Percentiles rank a stretch among this genome's conserved stretches.
Evolutionary conservation across 768 basidiomycete species (phyloP).

Genomic region (Punctularia strigosozonata): DNA sequence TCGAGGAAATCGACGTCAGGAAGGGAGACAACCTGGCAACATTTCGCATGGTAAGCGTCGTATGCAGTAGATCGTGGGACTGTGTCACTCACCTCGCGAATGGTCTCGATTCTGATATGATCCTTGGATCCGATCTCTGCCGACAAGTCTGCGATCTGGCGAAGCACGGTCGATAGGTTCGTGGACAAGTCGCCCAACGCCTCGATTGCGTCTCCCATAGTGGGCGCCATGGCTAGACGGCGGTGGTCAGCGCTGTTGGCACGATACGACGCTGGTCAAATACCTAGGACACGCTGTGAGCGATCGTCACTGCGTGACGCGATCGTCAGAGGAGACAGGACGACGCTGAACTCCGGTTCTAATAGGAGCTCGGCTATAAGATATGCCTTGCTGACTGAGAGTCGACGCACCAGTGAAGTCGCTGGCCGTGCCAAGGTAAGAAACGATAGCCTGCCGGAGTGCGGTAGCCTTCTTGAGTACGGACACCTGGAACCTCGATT

Average conservation of each 20-base stretch:
- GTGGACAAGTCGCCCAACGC: conserved; percentile 50
- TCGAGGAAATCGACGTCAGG: conserved; percentile 42
- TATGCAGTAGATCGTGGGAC: too few species aligned
- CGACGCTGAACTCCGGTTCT: conserved; percentile 64
- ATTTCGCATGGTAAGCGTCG: not conserved
- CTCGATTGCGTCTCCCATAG: conserved; percentile 61
- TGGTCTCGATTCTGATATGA: conserved; percentile 58
- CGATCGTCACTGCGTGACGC: conserved; percentile 47
- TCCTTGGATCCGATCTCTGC: conserved; percentile 64
- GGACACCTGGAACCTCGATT: conserved; percentile 46
- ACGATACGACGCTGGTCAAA: too few species aligned
- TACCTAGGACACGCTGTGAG: conserved; percentile 45
- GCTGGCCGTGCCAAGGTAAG: conserved; percentile 61
- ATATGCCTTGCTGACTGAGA: not conserved
- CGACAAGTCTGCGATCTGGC: conserved; percentile 55
- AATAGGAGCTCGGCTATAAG: conserved; percentile 2
- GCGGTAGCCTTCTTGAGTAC: conserved; percentile 44
- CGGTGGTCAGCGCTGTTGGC: too few species aligned
- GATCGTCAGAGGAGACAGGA: conserved; percentile 57
- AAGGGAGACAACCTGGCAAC: not conserved
- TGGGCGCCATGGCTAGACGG: conserved; percentile 58
- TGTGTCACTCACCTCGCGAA: conserved; percentile 47
- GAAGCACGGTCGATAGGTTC: conserved; percentile 48
- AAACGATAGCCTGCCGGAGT: conserved; percentile 48
- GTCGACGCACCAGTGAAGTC: conserved; percentile 48